Conservation (phyloP, 208 protist species). For the Plasmodiophora brassicae region DNA sequence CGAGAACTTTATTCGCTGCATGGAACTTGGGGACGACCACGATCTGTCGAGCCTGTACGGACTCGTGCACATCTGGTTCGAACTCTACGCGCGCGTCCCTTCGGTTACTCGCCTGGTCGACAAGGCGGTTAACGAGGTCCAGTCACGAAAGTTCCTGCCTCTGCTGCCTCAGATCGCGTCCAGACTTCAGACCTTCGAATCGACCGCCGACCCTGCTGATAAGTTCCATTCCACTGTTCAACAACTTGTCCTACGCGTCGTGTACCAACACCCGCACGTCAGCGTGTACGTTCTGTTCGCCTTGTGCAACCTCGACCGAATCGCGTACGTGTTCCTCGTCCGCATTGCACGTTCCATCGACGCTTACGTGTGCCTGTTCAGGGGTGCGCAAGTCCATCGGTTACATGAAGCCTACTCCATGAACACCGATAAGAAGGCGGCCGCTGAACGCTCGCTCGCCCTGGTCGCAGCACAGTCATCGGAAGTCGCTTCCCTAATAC, state of each 20-base stretch:
- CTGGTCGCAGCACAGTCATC: background rate
- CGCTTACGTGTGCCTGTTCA: no score
- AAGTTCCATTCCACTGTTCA: background rate
- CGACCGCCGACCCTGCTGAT: background rate
- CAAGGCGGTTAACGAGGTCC: background rate
- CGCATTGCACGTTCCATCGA: no score
- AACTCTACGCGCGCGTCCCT: background rate
- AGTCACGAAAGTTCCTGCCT: conserved; percentile 7
- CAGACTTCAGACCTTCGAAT: background rate
- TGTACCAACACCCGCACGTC: background rate
- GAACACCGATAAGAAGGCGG: background rate
- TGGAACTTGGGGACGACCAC: background rate
- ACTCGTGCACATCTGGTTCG: background rate
- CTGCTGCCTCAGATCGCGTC: background rate
- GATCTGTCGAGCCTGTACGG: background rate
- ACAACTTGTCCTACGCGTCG: background rate
- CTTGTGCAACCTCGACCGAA: background rate
- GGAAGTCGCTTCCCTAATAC: background rate
- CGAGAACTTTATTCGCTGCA: background rate
- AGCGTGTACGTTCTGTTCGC: background rate
- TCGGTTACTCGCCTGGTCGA: background rate
- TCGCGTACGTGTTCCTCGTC: no score
- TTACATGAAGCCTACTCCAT: background rate
- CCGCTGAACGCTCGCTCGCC: background rate
- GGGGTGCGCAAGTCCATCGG: background rate